Percentiles rank a stretch among this genome's conserved stretches.
phyloP scores from a whole-genome alignment of 2,329 filamentous ascomycete genomes.

The Phyllosticta ampelicida region DNA sequence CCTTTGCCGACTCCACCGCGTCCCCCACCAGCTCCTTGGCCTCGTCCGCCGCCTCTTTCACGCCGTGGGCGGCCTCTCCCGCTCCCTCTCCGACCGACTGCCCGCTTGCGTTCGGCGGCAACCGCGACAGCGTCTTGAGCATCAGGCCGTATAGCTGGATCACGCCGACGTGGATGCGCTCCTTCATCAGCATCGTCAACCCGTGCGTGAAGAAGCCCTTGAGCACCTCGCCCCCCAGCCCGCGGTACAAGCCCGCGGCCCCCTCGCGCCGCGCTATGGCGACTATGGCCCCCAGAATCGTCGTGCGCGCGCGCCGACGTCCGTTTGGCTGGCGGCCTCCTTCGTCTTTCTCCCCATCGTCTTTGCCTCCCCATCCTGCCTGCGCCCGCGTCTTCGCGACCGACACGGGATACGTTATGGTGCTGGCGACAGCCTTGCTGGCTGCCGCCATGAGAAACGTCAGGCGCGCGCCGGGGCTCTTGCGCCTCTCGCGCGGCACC shows the following conservation, averaged over 20 bases:
- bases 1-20: slow-evolving; percentile 18
- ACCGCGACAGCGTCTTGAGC: slow-evolving; percentile 37
- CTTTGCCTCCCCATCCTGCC: slow-evolving; percentile 17
- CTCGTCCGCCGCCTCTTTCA: slow-evolving; percentile 17
- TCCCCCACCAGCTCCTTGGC: slow-evolving; percentile 21
- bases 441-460: slow-evolving; percentile 61
- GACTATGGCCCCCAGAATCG: slow-evolving; percentile 54
- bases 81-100: slow-evolving; percentile 12
- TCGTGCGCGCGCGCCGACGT: slow-evolving; percentile 25
- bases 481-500: slow-evolving; percentile 42
- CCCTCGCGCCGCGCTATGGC: slow-evolving; percentile 54
- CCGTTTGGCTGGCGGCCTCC: slow-evolving; percentile 16
- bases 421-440: slow-evolving; percentile 67
- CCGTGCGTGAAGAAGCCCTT: slow-evolving; percentile 82
- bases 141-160: slow-evolving; percentile 61
- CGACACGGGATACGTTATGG: slow-evolving; percentile 74
- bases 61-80: slow-evolving; percentile 17
- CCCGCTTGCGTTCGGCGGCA: slow-evolving; percentile 25
- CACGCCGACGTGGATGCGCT: slow-evolving; percentile 60
- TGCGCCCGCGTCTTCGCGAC: slow-evolving; percentile 75
- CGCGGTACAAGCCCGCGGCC: slow-evolving; percentile 58
- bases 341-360: background rate
- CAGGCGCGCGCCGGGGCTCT: slow-evolving; percentile 41
- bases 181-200: slow-evolving; percentile 78
- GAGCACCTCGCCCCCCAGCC: slow-evolving; percentile 62